Evolutionary conservation across 2,329 filamentous ascomycete species (phyloP), one percentile per base, ranked within the genome.

Genomic region (Trichoderma sp.): DNA sequence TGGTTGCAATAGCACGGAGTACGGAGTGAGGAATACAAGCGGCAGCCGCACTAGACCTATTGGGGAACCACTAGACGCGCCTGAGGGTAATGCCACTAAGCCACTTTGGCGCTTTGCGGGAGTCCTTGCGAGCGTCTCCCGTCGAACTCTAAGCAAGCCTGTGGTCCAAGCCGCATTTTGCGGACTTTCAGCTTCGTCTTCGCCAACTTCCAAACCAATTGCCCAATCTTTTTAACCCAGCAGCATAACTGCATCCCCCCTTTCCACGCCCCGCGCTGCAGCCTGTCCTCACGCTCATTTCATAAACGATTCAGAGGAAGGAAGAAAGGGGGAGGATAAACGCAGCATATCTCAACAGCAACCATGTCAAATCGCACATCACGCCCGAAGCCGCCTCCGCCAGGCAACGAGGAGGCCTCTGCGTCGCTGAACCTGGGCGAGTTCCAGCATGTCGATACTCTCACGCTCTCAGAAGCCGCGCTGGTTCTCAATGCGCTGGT

Each of bases 401-500:
- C 89, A 68, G 91, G 91, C 77, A 94, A 97, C 79, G 95, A 98
- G 80, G 94, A 97, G 83, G 94, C 95, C 28, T 89, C 91, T 60
- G 84, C 88, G 8, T 89, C 89, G 67, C 89, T 98, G 72, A 92
- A 91, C 79, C 91, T 99, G 13, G 96, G 96, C 81, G 95, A 97
- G 78, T 97, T 98, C 81, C 89, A 96, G 75, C 86, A 95, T 76
- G 94, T 96, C 73, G 93, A 96, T 78, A 95, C 94, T 6, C 85
- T 99, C 71, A 97, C 94, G 56, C 87, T 97, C 65, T 97, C 93
- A 39, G 96, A 98, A 82, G 94, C 96, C 2, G 89, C 93, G 74
- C 88, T 97, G 61, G 91, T 99, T 77, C 93, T 99, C 76, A 95
- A 95, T 77, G 94, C 94, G 71, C 90, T 97, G 60, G 88, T 96